Conservation (phyloP, 164 flowering plant species). For the Vitis rotundifolia region DNA sequence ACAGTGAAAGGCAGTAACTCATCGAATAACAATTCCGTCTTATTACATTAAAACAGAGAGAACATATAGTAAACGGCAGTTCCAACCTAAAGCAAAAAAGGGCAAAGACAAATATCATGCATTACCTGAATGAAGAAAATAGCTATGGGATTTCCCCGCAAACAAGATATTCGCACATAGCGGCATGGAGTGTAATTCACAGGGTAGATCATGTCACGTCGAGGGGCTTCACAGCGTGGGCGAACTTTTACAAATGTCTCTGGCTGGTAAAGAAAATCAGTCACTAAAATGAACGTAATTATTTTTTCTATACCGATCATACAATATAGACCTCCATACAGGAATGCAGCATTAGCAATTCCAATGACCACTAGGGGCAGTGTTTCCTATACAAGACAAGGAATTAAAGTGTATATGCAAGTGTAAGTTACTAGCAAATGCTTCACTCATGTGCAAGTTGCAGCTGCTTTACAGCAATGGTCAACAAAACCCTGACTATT, state of each 20-base stretch:
- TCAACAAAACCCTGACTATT: too few species aligned
- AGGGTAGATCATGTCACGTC: slow-evolving; percentile 90
- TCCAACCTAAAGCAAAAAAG: not conserved
- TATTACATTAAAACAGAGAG: not conserved
- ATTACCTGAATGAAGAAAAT: slow-evolving; percentile 87
- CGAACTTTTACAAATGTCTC: slow-evolving; percentile 90
- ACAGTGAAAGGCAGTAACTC: too few species aligned
- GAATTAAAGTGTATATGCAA: not conserved
- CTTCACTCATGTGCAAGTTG: too few species aligned
- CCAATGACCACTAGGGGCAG: not conserved
- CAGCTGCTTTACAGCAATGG: too few species aligned
- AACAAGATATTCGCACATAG: slow-evolving; percentile 86
- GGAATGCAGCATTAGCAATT: not conserved
- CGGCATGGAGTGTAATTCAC: slow-evolving; percentile 91
- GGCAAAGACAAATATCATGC: not conserved
- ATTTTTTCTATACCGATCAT: not conserved
- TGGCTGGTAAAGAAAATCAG: slow-evolving; percentile 54
- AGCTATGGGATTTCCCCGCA: slow-evolving; percentile 93
- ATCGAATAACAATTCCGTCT: too few species aligned
- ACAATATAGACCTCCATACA: not conserved
- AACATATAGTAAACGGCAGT: not conserved
- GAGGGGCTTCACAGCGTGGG: slow-evolving; percentile 95
- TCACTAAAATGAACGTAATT: not conserved
- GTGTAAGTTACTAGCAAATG: not conserved
- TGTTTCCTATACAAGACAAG: not conserved